A percentile compares a stretch with the other conserved stretches of the same genome.
phyloP scores from a whole-genome alignment of 345 rosid genomes.

The Excoecaria agallocha region DNA sequence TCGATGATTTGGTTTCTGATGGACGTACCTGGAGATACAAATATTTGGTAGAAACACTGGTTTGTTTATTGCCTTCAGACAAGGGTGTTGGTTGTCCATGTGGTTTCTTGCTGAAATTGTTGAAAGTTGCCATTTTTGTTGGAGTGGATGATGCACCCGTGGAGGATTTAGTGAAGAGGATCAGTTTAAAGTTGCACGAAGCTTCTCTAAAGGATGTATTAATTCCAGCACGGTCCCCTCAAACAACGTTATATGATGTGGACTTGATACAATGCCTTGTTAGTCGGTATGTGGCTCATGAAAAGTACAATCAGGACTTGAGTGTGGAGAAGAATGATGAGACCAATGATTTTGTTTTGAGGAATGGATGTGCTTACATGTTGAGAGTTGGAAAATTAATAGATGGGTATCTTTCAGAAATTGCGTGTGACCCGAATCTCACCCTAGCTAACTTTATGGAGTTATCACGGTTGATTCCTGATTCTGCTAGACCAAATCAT shows the following conservation, averaged over 20 bases:
- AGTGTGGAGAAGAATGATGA: slow-evolving; percentile 36
- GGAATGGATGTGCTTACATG: slow-evolving; percentile 41
- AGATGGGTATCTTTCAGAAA: slow-evolving; percentile 68
- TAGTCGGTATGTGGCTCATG: slow-evolving; percentile 41
- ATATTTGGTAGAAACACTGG: slow-evolving; percentile 62
- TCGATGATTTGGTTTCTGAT: slow-evolving; percentile 53
- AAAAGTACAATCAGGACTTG: slow-evolving; percentile 34
- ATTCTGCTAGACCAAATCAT: slow-evolving; percentile 67
- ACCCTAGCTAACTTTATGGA: slow-evolving; percentile 48
- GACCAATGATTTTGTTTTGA: slow-evolving; percentile 39
- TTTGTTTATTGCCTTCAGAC: slow-evolving; percentile 63
- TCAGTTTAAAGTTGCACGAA: slow-evolving; percentile 63
- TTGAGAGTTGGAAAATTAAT: slow-evolving; percentile 62
- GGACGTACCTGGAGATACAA: slow-evolving; percentile 43
- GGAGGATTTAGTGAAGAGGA: slow-evolving; percentile 56
- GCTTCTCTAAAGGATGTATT: slow-evolving; percentile 70
- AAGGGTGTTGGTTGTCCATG: slow-evolving; percentile 60
- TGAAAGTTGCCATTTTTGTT: slow-evolving; percentile 63
- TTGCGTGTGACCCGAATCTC: slow-evolving; percentile 50
- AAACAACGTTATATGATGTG: slow-evolving; percentile 50
- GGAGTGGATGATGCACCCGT: slow-evolving; percentile 47
- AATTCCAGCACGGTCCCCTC: slow-evolving; percentile 47
- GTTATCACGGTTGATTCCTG: slow-evolving; percentile 57
- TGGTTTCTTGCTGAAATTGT: slow-evolving; percentile 72
- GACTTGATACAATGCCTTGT: slow-evolving; percentile 62